Evolutionary conservation across 164 flowering plant species (phyloP), one percentile per base, ranked within the genome.

Genomic region (Nymphaea thermarum): DNA sequence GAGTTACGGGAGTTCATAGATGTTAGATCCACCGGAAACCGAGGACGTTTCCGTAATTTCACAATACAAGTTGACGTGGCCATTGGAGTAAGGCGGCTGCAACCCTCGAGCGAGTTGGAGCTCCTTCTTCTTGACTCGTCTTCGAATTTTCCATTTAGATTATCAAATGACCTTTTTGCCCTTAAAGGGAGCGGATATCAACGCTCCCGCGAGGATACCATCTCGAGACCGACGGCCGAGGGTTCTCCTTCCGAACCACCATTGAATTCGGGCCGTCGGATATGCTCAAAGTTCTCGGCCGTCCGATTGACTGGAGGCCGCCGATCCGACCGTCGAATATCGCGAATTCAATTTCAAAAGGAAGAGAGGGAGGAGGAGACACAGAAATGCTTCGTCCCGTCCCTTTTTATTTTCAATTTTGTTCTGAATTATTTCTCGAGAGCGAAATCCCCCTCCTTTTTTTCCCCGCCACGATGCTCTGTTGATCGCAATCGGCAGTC

Each of bases 341-440:
- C 44, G 72, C 70, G 71, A 79, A 81, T 81, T 82, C 80, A 82
- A 81, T 80, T 84, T 84, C 85, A 83, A 88, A 88, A 80, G 78
- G 73, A 2, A 68, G 75, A 84, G 88, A 80, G 89, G 82, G 88
- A 80, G 88, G 79, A 77, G 73, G 68, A 59, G 64, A 63, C 60
- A 62, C 8, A 17, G n/a, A 8, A 53, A 73, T 41, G 63, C 66
- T 69, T 44, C 44, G 65, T 77, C 67, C 66, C 63, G 64, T 69
- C 16, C 60, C 47, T 53, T 55, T 66, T 65, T 57, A 17, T 63
- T 62, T n/a, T 36, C 62, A 1, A 63, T 42, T 8, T 53, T 5
- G 57, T 17, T 62, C 41, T 66, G 15, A 43, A 61, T 65, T 44
- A n/a, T 10, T n/a, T 42, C 6, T 17, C 42, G 63, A 61, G n/a